Percentiles rank a stretch among this genome's conserved stretches.
These are phyloP conservation scores for Ramaria sp. DNA, from an alignment of 768 basidiomycete species.

Conservation along the genomic window DNA sequence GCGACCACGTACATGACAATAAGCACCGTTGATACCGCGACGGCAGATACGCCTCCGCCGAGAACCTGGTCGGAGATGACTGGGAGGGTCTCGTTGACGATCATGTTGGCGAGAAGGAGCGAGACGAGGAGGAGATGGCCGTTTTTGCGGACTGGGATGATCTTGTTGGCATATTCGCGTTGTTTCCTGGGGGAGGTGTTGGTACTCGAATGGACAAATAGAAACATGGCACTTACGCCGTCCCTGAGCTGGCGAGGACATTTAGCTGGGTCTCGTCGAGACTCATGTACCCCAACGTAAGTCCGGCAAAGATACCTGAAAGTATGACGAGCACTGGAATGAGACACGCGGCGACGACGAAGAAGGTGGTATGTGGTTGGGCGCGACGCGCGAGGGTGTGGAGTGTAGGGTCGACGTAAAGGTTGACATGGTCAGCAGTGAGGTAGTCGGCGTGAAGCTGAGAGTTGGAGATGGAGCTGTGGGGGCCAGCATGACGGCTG, in stretches of 20 bases:
- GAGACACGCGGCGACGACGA: constrained; percentile 38
- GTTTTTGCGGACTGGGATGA: constrained; percentile 77
- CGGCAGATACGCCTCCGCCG: constrained; percentile 68
- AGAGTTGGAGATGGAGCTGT: too few species aligned
- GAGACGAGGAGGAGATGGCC: constrained; percentile 78
- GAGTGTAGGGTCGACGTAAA: background rate
- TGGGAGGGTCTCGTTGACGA: constrained; percentile 81
- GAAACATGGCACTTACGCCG: constrained; percentile 42
- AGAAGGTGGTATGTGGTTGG: constrained; percentile 2
- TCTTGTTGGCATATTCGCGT: constrained; percentile 70
- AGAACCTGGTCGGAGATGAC: constrained; percentile 73
- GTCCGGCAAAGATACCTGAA: constrained; percentile 83
- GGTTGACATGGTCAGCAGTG: too few species aligned
- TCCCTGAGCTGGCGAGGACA: constrained; percentile 78
- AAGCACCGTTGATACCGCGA: constrained; percentile 72
- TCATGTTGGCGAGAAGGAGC: constrained; percentile 82
- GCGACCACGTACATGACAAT: constrained; percentile 70
- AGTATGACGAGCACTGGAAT: constrained; percentile 77
- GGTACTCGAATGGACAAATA: constrained; percentile 2
- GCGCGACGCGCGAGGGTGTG: constrained; percentile 6
- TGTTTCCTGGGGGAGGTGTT: constrained; percentile 45
- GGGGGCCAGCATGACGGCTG: background rate
- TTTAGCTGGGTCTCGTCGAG: constrained; percentile 88
- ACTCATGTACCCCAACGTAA: constrained; percentile 88
- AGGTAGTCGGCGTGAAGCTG: background rate